Evolutionary conservation across 2,329 filamentous ascomycete species (phyloP), one percentile per base, ranked within the genome.

Genomic region (Thelonectria olida): DNA sequence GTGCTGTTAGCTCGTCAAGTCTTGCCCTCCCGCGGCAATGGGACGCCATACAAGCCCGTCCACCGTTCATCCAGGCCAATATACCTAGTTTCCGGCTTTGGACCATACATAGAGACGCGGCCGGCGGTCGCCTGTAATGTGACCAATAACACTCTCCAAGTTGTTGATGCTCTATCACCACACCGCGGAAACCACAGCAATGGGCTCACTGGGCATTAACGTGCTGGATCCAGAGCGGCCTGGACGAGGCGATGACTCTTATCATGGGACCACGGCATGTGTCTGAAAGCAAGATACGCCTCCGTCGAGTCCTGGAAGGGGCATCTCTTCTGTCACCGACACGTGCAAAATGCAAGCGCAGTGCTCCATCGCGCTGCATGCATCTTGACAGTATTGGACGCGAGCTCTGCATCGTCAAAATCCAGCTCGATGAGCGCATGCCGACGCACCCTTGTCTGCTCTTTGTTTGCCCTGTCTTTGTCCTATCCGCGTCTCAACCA

Each of bases 161-260:
- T 25, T 34, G 27, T 12, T 54, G 49, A 22, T 36, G 44, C 41
- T 34, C 44, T 39, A 60, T 59, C 58, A 59, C 47, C 61, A 65
- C 62, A 41, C 60, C 55, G 47, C 51, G 39, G 28, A 47, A 31
- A 50, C n/a, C n/a, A 34, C 19, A 25, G 22, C 41, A 13, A 49
- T 41, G 38, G 45, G 48, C 49, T 62, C 61, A 61, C 69, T 72
- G 69, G 69, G 69, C 67, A 72, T 67, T 64, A 67, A 72, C 58
- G 69, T 65, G 57, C 67, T 38, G 38, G 31, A 51, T 55, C 51
- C 57, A 54, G 45, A 50, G 51, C 57, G 48, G 51, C 57, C 51
- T 54, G 27, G 39, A 56, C 62, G 53, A 61, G 59, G 17, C 23
- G 44, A 67, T 70, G 67, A 70, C 64, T 71, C 67, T 69, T 70